Evolutionary conservation across 768 basidiomycete genomes (phyloP), one percentile per base, ranked within the genome.

Genomic region (Hypholoma fasciculare): DNA sequence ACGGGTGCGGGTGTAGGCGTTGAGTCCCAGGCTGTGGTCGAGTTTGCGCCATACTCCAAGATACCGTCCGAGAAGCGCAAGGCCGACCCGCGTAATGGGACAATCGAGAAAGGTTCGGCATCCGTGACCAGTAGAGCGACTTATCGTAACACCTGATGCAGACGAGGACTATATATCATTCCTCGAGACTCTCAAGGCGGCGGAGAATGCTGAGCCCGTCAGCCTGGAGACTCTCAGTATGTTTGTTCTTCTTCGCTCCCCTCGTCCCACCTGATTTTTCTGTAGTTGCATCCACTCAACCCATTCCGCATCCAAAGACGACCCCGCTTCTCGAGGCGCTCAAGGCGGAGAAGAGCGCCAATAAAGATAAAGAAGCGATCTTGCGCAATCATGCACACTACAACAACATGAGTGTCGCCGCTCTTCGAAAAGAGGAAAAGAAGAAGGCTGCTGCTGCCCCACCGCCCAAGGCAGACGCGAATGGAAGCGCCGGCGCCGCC

Each of bases 261-360:
- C 13, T 53, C 51, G 50, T 57, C 54, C 34, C 46, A 49, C 49
- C 40, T 26, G 52, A 4, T 8, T 17, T 58, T 42, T 49, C 7
- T 42, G 4, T 56, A 92, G 91, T 90, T 62, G 85, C 88, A 0
- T 81, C 88, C 3, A 79, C 78, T 11, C 86, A 87, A 61, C 78
- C 83, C 1, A 73, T 81, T 0, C 76, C 82, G 1, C 78, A 75
- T 44, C 90, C 92, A 1, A 95, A 88, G 61, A 89, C 90, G 0
- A 97, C 96, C 0, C 96, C 96, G 0, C 83, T 98, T 19, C 85
- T 99, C 48, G 96, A 96, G 68, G 93, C 95, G 1, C 86, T 98
- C 61, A 92, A 94, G 63, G 90, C 92, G 0, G 89, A 93, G 71
- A 90, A 88, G 67, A 79, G 80, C 6, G 82, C 84, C 0, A 82